These are phyloP conservation scores for Wickerhamomyces chaumierensis DNA, from an alignment of 805 yeast genomes.

Conservation along the genomic window DNA sequence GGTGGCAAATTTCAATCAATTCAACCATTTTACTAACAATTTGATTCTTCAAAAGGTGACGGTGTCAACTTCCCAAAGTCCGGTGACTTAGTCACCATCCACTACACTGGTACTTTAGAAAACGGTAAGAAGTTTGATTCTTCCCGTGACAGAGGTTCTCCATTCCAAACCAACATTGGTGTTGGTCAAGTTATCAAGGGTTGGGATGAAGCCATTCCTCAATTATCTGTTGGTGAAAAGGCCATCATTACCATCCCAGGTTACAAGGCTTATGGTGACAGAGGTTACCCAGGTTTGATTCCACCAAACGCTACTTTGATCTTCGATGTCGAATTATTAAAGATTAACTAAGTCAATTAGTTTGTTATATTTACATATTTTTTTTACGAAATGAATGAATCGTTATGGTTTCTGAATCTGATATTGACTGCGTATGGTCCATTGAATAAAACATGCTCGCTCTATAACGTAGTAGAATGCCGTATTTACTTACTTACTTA, in stretches of 20 bases:
- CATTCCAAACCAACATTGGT: conserved; percentile 90
- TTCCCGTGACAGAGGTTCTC: conserved; percentile 88
- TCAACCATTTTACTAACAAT: background rate
- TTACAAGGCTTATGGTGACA: conserved; percentile 82
- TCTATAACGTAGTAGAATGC: no score
- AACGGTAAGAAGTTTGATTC: conserved; percentile 95
- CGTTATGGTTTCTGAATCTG: no score
- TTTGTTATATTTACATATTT: no score
- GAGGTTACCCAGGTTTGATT: conserved; percentile 94
- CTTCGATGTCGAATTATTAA: conserved; percentile 67
- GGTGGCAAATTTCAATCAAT: background rate
- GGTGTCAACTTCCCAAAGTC: conserved; percentile 75
- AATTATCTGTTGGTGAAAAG: conserved; percentile 85
- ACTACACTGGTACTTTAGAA: conserved; percentile 91
- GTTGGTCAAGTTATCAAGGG: conserved; percentile 95
- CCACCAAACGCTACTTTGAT: conserved; percentile 94
- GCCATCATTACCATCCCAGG: conserved; percentile 91
- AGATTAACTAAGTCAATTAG: conserved; percentile 29
- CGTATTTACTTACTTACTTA: no score
- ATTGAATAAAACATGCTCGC: no score
- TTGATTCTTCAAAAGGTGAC: no score
- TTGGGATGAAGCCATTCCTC: conserved; percentile 93
- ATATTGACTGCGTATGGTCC: no score
- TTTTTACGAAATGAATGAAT: no score
- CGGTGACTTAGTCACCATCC: conserved; percentile 88